phyloP scores from a whole-genome alignment of 2,329 filamentous ascomycete species.

The Alternaria solani region DNA sequence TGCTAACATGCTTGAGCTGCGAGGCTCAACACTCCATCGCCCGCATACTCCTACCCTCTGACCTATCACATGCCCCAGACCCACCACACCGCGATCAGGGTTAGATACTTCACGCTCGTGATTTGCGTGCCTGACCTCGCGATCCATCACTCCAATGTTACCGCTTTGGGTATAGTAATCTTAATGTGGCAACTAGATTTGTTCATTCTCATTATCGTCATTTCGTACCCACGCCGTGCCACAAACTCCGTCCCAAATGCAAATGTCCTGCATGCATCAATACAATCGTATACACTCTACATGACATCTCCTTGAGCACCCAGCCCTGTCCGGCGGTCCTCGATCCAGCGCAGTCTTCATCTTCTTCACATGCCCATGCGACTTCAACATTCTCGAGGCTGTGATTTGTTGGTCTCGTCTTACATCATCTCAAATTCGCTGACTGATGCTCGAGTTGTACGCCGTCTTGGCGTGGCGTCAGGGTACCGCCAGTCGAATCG shows the following conservation, averaged over 20 bases:
- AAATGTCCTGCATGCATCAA: conserved; percentile 5
- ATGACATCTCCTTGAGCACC: not conserved
- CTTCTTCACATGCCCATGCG: not conserved
- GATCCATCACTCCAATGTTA: not conserved
- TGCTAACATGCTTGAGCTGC: not conserved
- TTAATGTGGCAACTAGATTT: not conserved
- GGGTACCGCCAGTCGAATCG: not conserved
- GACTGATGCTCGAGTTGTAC: not conserved
- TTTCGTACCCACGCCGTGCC: not conserved
- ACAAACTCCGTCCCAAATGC: conserved; percentile 1
- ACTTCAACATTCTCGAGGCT: not conserved
- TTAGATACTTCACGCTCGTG: not conserved
- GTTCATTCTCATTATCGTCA: conserved; percentile 7
- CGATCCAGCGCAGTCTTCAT: not conserved
- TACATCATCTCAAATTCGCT: not conserved
- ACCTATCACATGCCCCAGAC: conserved; percentile 11
- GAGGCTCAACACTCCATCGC: conserved; percentile 9
- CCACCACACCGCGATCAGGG: conserved; percentile 3
- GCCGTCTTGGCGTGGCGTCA: not conserved
- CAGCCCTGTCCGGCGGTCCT: not conserved
- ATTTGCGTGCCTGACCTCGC: not conserved
- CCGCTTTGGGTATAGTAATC: not conserved
- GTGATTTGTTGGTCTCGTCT: not conserved
- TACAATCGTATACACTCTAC: conserved; percentile 2
- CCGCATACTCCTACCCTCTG: not conserved